phyloP scores from a whole-genome alignment of 305 asterid genomes.

The Caryopteris hybrid region DNA sequence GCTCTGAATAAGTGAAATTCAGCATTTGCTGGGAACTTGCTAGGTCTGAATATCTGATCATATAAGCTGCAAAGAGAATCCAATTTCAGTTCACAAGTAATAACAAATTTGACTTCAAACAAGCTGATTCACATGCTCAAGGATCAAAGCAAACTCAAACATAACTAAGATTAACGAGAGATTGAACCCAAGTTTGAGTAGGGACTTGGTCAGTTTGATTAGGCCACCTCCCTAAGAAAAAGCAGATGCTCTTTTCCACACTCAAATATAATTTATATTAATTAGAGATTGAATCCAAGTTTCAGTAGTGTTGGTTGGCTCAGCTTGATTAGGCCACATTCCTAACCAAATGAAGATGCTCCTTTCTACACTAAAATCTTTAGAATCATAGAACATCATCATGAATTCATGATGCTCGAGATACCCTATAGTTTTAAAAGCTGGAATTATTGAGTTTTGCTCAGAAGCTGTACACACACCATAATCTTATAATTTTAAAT shows the following conservation, averaged over 20 bases:
- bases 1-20: constrained; percentile 91
- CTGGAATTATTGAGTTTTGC: background rate
- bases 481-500: no score
- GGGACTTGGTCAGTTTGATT: no score
- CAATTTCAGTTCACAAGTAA: constrained; percentile 12
- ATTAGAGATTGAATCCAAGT: no score
- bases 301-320: background rate
- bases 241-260: no score
- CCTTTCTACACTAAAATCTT: background rate
- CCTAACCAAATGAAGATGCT: background rate
- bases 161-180: background rate
- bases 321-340: background rate
- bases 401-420: background rate
- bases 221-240: no score
- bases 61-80: constrained; percentile 58
- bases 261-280: no score
- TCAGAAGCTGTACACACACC: background rate
- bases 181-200: no score
- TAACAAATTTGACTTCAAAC: background rate
- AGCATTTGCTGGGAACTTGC: constrained; percentile 67
- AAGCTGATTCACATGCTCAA: background rate
- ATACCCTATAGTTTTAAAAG: background rate
- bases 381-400: background rate
- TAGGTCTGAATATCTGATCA: constrained; percentile 76
- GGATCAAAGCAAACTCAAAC: background rate